Base-by-base conservation (phyloP, 495 filamentous ascomycete genomes). In the Podospora anserina region DNA sequence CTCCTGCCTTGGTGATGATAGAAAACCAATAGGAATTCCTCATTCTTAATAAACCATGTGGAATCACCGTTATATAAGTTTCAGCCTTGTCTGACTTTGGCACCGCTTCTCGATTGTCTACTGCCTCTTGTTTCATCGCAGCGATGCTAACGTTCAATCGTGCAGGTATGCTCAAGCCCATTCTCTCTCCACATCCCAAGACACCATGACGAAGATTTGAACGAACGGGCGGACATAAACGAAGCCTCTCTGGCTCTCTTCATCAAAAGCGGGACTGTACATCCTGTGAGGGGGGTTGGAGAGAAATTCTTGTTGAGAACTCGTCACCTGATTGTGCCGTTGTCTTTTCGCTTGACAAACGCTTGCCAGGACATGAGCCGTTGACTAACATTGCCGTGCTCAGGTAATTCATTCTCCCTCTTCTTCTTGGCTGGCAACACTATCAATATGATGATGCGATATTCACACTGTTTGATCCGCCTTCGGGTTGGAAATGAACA, bases 381-480 rank as follows among this genome's bases (percentile, higher is more conserved):
- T 49, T 76, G 64, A 68, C 79, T 80, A 79, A 85, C 78, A 64
- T 71, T n/a, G 28, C 27, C 20, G 15, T 66, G 18, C 60, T 27
- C 74, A 87, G 85, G 85, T 87, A 86, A 74, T 73, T 39, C 57
- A 68, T 69, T 64, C 65, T 61, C 64, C 69, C 27, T 60, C 54
- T 65, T 57, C 68, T 69, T 72, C 69, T 44, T 68, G 63, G 39
- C 39, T 49, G 39, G 68, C 68, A 66, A 70, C 72, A 68, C 68
- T 71, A 66, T 65, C 60, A 64, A 70, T 55, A 81, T 83, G 82
- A 84, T 84, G 82, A 83, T 72, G 65, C 75, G 77, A 75, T 84
- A 97, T 97, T 97, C 93, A 97, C 93, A 97, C 93, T 97, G 91
- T 97, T 93, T 94, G 93, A 97, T 87, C 88, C 82, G 82, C 80